Evolutionary conservation across 169 alveolate species (phyloP).

Genomic region (Plasmodium relictum): DNA sequence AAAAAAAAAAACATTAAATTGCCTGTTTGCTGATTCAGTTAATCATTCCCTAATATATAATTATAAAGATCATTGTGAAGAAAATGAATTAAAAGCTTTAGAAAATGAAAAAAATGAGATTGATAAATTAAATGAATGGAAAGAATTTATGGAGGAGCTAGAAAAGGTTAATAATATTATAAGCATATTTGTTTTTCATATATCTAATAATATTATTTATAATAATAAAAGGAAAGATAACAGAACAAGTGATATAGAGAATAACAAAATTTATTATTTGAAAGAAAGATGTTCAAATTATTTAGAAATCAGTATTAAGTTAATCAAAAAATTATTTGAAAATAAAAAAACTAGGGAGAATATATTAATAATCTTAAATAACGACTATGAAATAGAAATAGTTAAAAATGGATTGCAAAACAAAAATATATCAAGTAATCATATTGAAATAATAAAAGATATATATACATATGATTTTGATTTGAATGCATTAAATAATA

Average conservation of each 20-base stretch:
- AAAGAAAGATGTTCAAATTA: slow-evolving; percentile 70
- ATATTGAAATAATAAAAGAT: slow-evolving; percentile 35
- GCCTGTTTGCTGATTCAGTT: slow-evolving; percentile 23
- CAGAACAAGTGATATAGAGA: neutral
- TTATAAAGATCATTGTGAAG: slow-evolving; percentile 9
- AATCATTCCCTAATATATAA: slow-evolving; percentile 29
- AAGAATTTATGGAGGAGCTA: slow-evolving; percentile 14
- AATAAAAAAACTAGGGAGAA: slow-evolving; percentile 38
- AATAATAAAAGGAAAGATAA: slow-evolving; percentile 4
- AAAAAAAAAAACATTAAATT: slow-evolving; percentile 20
- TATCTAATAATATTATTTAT: slow-evolving; percentile 10
- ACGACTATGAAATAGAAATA: slow-evolving; percentile 66
- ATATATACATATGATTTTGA: slow-evolving; percentile 5
- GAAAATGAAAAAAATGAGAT: neutral
- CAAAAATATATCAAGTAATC: slow-evolving; percentile 14
- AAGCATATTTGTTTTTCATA: slow-evolving; percentile 51
- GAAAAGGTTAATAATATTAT: slow-evolving; percentile 47
- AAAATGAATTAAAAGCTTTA: neutral
- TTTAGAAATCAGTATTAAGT: slow-evolving; percentile 34
- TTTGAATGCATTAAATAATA: slow-evolving; percentile 26
- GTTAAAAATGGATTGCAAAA: slow-evolving; percentile 42
- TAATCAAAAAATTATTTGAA: slow-evolving; percentile 36
- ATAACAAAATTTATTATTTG: slow-evolving; percentile 42
- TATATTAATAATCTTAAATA: slow-evolving; percentile 65
- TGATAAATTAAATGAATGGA: slow-evolving; percentile 57